Base-by-base conservation (phyloP, 1,284 basidiomycete genomes). In the Sporisorium exsertum region DNA sequence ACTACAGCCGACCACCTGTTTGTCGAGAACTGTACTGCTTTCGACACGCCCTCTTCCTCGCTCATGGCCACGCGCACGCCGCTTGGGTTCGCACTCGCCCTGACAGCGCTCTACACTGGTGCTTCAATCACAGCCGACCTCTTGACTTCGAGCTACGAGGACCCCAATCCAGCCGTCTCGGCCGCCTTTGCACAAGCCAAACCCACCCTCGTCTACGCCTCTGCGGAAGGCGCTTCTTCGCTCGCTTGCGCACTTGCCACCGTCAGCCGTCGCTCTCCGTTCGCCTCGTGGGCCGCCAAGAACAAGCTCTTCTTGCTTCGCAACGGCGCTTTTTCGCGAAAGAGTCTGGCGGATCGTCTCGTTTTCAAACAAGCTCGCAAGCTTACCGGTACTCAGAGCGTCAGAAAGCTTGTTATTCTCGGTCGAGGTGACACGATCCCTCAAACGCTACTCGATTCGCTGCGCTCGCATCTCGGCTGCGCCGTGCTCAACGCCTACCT, bases 91-190 rank as follows among this genome's bases (percentile, higher is more conserved):
- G 60, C 75, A 12, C 68, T 85, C 24, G 73, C 72, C 8, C 66
- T 85, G 29, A 64, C 72, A 5, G 76, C 81, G 1, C 74, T 84
- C 32, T 84, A 81, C 66, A 82, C 83, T 0, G 82, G 82, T 16
- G 68, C 84, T 6, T 60, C 72, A n/a, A 60, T 85, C 56, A 64
- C 77, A 18, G 64, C 70, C 26, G 73, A 60, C 26, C 57, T 65
- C 3, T 13, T 78, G 22, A 67, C 77, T 1, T 54, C 70, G 20
- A 72, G 65, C 59, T 67, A 68, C 45, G 64, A 72, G 33, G 78
- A 80, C 45, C 58, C 72, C 40, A 75, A 62, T 47, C 67, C 72
- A 3, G 29, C 75, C 29, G 43, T 56, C 9, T 63, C 70, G 9
- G 33, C 45, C 6, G 53, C 60, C 0, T 63, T 80, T 8, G 56